Base-by-base conservation (phyloP, 2,329 filamentous ascomycete genomes). In the Penicillium sp. region DNA sequence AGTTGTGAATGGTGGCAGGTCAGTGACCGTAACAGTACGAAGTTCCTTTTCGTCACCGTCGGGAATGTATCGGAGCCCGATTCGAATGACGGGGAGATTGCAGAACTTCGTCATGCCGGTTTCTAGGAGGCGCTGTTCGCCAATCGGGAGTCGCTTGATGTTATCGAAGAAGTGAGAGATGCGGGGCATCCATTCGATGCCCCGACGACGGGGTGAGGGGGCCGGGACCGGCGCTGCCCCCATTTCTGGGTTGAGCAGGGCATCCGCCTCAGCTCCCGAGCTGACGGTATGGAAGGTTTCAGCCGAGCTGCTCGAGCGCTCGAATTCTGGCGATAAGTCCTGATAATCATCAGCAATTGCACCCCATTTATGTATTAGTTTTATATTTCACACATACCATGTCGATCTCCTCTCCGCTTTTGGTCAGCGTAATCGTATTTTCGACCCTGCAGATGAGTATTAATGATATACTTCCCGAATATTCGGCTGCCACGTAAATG, bases 41-140 rank as follows among this genome's bases (percentile, higher is more conserved):
- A 52, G 54, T 1, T 52, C 24, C 14, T 54, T 48, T 1, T 29
- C 43, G 4, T 43, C 39, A 9, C 22, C 24, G 13, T 22, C 1
- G 3, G 58, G 58, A 4, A 56, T 29, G 31, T 49, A 56, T 8
- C 56, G 58, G 21, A 58, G 40, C 3, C 58, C 58, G 38, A 40
- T 40, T 2, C 38, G n/a, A 16, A 40, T 40, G 4, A 40, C 18
- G 16, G 38, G 38, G 8, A 40, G 38, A 9, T 40, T 40, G 38
- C 7, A 10, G 16, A 40, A 40, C 8, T 21, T 40, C 1, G 38
- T 40, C n/a, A 21, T 40, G 4, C 38, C 38, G 2, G 38, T 21
- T 21, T 40, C 38, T 11, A 40, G 10, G 7, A 40, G 18, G 38
- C 38, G 38, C 4, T 16, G 16, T n/a, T 40, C 38, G 38, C 16